Percentiles rank a stretch among this genome's conserved stretches.
Evolutionary conservation across 768 basidiomycete species (phyloP).

Genomic region (Pleurotus giganteus): DNA sequence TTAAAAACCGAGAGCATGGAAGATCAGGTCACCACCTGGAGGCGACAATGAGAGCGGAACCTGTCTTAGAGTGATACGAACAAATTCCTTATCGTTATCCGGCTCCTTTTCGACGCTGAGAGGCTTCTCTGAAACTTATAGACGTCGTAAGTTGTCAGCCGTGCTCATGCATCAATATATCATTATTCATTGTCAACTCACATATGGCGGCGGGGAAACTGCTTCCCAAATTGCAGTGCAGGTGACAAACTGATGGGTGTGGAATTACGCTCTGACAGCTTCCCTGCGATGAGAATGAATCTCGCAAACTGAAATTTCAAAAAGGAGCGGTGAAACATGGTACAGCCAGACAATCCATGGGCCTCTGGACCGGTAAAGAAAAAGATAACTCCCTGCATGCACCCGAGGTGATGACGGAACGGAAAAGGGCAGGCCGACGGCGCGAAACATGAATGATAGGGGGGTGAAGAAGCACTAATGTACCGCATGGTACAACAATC

Average conservation of each 20-base stretch:
- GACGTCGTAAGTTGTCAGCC: no score
- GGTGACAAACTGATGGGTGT: no score
- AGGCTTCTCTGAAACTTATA: background rate
- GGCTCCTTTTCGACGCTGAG: background rate
- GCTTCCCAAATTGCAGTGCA: no score
- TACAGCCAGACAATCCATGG: background rate
- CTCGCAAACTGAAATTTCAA: no score
- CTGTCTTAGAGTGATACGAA: background rate
- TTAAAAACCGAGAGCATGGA: no score
- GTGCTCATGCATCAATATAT: background rate
- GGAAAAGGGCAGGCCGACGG: background rate
- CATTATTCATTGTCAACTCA: background rate
- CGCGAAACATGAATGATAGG: background rate
- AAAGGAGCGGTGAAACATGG: background rate
- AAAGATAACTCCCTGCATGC: background rate
- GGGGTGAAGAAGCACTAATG: background rate
- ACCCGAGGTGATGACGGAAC: background rate
- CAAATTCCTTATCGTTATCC: constrained; percentile 3
- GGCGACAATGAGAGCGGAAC: no score
- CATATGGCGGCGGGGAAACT: no score
- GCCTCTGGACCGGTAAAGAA: background rate
- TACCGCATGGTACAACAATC: background rate
- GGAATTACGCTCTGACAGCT: no score
- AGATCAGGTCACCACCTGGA: no score
- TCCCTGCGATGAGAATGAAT: no score